phyloP scores from a whole-genome alignment of 768 basidiomycete species.

The Rubroboletus pulcherrimus region DNA sequence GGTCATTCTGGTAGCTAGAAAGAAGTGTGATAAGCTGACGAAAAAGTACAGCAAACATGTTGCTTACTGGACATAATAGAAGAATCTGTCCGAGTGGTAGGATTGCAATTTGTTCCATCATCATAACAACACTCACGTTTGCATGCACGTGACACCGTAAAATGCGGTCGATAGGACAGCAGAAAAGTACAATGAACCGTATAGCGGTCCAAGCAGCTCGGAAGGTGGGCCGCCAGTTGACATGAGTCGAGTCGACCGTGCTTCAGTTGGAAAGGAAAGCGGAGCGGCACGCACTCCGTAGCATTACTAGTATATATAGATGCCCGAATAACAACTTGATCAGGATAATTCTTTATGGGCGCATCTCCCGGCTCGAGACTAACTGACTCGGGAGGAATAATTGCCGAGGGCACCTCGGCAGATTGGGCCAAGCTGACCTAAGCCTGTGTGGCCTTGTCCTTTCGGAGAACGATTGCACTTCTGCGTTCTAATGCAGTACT shows the following conservation, averaged over 20 bases:
- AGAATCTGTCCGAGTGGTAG: constrained; percentile 1
- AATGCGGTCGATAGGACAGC: not conserved
- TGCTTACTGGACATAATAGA: constrained; percentile 8
- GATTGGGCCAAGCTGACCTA: no score
- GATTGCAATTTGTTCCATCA: not conserved
- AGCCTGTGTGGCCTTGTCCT: no score
- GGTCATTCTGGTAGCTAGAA: constrained; percentile 10
- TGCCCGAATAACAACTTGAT: no score
- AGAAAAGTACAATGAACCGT: constrained; percentile 3
- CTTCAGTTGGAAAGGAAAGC: no score
- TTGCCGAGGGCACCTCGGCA: no score
- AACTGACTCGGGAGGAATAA: no score
- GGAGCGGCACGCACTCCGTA: no score
- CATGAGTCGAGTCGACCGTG: not conserved
- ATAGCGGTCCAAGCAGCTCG: not conserved
- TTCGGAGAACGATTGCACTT: no score
- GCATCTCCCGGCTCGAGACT: no score
- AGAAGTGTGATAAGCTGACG: not conserved
- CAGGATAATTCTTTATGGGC: no score
- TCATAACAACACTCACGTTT: constrained; percentile 1
- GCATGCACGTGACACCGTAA: constrained; percentile 9
- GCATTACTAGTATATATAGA: no score
- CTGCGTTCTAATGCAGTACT: no score
- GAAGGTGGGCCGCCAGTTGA: not conserved
- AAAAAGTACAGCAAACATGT: not conserved